Evolutionary conservation across 1,139 yeast genomes (phyloP).

Genomic region (Yarrowia galli): DNA sequence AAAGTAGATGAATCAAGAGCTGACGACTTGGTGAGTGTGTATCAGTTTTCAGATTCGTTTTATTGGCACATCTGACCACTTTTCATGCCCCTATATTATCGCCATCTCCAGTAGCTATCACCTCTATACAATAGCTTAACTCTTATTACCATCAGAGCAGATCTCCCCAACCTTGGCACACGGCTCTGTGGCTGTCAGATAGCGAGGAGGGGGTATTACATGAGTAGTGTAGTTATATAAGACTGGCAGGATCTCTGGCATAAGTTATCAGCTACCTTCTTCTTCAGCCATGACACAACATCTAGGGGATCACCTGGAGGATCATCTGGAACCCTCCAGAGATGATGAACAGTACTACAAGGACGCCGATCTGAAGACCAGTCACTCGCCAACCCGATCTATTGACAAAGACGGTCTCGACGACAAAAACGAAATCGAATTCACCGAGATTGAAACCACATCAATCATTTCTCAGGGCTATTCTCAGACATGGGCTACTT

Average conservation of each 20-base stretch:
- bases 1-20: no score
- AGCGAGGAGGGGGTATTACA: neutral
- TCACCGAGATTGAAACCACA: neutral
- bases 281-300: neutral
- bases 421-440: neutral
- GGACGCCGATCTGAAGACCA: neutral
- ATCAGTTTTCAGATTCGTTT: no score
- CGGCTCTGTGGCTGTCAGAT: conserved; percentile 25
- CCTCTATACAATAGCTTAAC: conserved; percentile 1
- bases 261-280: neutral
- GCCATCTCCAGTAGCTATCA: no score
- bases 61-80: no score
- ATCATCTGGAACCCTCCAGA: conserved; percentile 5
- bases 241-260: no score
- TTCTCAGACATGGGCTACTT: neutral
- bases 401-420: neutral
- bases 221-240: no score
- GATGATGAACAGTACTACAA: neutral
- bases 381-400: neutral
- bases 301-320: conserved; percentile 9
- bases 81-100: no score
- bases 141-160: neutral
- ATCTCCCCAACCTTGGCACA: conserved; percentile 3
- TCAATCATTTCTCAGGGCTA: neutral
- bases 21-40: no score